Evolutionary conservation across 306 rosid genomes (phyloP), one percentile per base, ranked within the genome.

Genomic region (Quercus robur): DNA sequence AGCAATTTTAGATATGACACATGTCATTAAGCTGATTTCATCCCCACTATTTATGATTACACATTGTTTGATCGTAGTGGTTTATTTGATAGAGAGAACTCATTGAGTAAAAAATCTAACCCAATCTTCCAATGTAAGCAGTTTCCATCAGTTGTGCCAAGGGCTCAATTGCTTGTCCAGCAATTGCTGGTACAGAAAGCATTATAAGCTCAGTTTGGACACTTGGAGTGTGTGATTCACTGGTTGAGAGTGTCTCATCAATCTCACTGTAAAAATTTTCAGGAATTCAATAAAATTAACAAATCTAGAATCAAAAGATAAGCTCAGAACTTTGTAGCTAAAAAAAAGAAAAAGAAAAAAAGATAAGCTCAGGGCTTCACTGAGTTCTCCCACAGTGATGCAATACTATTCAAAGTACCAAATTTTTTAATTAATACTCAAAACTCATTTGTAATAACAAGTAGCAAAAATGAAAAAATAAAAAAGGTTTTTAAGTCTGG

Each of bases 71-170:
- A 33, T 3, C 3, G 38, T 35, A 67, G 25, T 1, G 14, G 49
- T 67, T 31, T 31, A 67, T 67, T 33, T 5, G 49, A n/a, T 7
- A 35, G 51, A 67, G 7, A 30, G 5, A 4, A 64, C 6, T 15
- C 21, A 17, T 6, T 7, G 70, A 30, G 68, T 49, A 49, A 49
- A 61, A 35, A 33, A 33, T 31, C 71, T 19, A 35, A 90, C 99
- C 98, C 33, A 95, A 70, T 82, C 97, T 88, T 74, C 99, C 99
- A 74, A 95, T 90, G 80, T 86, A 95, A 75, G 99, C 98, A 73
- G 98, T 95, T 84, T 95, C 99, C 99, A 95, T 88, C 75, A 95
- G 88, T 82, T 91, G 97, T 63, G 96, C 92, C 80, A 95, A 73
- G 19, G 97, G 99, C 25, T 95, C 99, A 78, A 95, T 87, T 17